phyloP scores from a whole-genome alignment of 1,139 yeast species.

The Saccharomycopsis crataegensis region DNA sequence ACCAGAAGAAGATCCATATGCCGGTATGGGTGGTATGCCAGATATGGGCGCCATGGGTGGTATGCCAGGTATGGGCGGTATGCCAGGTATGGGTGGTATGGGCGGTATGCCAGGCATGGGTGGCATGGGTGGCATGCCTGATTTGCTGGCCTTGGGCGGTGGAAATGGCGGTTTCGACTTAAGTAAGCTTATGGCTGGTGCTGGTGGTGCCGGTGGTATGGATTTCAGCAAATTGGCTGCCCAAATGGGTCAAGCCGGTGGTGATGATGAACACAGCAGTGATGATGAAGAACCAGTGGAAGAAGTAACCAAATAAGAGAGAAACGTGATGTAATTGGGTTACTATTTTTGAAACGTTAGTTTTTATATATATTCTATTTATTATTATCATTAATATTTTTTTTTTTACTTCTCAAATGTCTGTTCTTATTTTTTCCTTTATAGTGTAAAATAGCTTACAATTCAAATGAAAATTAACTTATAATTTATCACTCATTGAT shows the following conservation, averaged over 20 bases:
- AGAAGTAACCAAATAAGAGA: constrained; percentile 1
- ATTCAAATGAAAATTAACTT: too few relatives aligned
- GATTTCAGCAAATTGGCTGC: constrained; percentile 26
- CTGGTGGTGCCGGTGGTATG: constrained; percentile 23
- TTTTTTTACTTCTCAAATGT: too few relatives aligned
- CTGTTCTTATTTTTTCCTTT: too few relatives aligned
- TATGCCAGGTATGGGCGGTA: constrained; percentile 24
- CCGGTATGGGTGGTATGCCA: constrained; percentile 31
- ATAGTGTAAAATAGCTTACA: too few relatives aligned
- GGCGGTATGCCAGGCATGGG: constrained; percentile 24
- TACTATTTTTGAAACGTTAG: not conserved
- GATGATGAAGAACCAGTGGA: constrained; percentile 27
- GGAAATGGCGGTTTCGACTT: constrained; percentile 25
- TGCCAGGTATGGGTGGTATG: constrained; percentile 24
- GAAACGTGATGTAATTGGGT: not conserved
- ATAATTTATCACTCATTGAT: too few relatives aligned
- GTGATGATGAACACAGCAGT: constrained; percentile 31
- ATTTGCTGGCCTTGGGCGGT: constrained; percentile 21
- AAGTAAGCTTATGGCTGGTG: constrained; percentile 24
- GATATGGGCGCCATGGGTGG: constrained; percentile 29
- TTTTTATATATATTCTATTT: too few relatives aligned
- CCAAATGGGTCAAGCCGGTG: constrained; percentile 26
- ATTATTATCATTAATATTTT: too few relatives aligned
- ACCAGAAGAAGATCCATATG: constrained; percentile 38
- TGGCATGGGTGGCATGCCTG: constrained; percentile 28